Conservation (phyloP, 2,329 filamentous ascomycete species). For the Beauveria medogensis region DNA sequence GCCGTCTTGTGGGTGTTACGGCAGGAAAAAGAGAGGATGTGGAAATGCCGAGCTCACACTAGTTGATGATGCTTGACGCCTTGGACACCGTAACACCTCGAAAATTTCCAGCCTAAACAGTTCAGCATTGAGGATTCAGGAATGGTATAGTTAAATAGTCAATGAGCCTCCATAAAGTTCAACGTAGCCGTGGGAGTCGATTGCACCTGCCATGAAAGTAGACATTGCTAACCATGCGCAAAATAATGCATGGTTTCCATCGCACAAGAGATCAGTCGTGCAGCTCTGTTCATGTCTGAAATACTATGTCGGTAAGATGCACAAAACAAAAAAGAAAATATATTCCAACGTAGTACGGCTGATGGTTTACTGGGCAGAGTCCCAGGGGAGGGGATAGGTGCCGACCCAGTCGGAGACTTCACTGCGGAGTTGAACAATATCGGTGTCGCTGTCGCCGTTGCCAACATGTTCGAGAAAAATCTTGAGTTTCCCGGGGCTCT, state of each 20-base stretch:
- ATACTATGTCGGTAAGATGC: not conserved
- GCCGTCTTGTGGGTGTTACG: not conserved
- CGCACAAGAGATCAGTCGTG: not conserved
- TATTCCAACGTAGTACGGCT: constrained; percentile 5
- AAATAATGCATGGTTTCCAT: not conserved
- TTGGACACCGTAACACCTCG: constrained; percentile 2
- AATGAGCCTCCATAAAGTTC: not conserved
- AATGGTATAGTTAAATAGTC: not conserved
- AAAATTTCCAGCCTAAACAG: not conserved
- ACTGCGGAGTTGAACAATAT: constrained; percentile 64
- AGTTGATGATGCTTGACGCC: not conserved
- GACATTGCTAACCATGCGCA: not conserved
- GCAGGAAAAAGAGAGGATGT: not conserved
- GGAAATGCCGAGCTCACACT: not conserved
- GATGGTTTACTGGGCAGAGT: constrained; percentile 26
- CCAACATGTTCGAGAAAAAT: constrained; percentile 61
- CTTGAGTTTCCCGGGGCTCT: constrained; percentile 56
- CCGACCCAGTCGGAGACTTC: constrained; percentile 75
- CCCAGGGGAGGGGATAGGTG: constrained; percentile 66
- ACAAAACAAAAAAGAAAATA: constrained; percentile 1
- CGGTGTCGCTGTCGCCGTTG: constrained; percentile 57
- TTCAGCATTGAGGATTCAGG: not conserved
- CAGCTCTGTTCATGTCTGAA: not conserved
- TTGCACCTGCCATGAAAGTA: not conserved
- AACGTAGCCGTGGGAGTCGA: constrained; percentile 2